A percentile compares a stretch with the other conserved stretches of the same genome.
phyloP scores from a whole-genome alignment of 495 filamentous ascomycete species.

The Penicillium canescens region DNA sequence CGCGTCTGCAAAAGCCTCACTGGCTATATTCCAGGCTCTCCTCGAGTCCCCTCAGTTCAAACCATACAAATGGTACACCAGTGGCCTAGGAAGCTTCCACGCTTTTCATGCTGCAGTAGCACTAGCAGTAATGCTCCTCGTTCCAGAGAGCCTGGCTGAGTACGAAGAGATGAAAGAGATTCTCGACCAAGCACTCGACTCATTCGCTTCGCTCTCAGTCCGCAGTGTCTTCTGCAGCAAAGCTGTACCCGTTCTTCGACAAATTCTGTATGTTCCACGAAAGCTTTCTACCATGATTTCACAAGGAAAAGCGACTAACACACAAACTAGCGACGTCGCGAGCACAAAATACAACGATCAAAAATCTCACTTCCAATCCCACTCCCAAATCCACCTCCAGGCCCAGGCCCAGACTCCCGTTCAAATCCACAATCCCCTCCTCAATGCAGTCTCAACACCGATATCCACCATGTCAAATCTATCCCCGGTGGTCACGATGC shows the following conservation, averaged over 20 bases:
- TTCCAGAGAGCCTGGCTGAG: slow-evolving; percentile 34
- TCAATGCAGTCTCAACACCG: slow-evolving; percentile 8
- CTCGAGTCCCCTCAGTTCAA: slow-evolving; percentile 35
- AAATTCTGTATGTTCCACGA: slow-evolving; percentile 34
- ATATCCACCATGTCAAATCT: slow-evolving; percentile 13
- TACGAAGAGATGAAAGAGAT: slow-evolving; percentile 33
- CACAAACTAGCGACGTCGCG: slow-evolving; percentile 14
- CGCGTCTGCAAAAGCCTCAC: slow-evolving; percentile 39
- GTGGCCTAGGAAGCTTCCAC: slow-evolving; percentile 44
- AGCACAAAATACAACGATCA: slow-evolving; percentile 11
- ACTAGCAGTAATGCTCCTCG: slow-evolving; percentile 29
- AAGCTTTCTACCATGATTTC: background rate
- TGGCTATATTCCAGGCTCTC: slow-evolving; percentile 40
- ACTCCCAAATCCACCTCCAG: slow-evolving; percentile 2
- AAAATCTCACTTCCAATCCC: slow-evolving; percentile 11
- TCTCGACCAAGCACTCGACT: slow-evolving; percentile 32
- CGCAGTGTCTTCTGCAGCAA: slow-evolving; percentile 45
- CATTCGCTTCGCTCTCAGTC: slow-evolving; percentile 41
- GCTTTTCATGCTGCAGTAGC: slow-evolving; percentile 41
- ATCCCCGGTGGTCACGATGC: slow-evolving; percentile 10
- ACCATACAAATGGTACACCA: slow-evolving; percentile 49
- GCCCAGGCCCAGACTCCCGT: background rate
- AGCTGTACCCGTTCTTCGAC: slow-evolving; percentile 38
- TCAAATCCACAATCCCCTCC: slow-evolving; percentile 2
- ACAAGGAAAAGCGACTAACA: background rate